Evolutionary conservation across 2,329 filamentous ascomycete species (phyloP).

Genomic region (Colletotrichum higginsianum): DNA sequence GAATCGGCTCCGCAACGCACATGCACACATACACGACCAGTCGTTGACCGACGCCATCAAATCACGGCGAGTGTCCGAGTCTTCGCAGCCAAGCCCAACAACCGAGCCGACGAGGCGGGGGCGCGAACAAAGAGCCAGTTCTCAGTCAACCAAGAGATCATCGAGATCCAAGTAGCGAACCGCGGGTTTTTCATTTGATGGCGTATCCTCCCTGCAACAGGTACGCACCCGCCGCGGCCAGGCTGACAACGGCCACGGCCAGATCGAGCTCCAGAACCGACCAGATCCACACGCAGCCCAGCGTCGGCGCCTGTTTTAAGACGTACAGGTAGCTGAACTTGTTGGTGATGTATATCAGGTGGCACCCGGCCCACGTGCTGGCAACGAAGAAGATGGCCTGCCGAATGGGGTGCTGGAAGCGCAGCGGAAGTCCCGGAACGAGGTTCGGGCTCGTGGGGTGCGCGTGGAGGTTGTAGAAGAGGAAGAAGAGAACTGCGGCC

Average conservation of each 20-base stretch:
- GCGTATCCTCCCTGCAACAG: slow-evolving; percentile 66
- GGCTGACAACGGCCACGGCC: slow-evolving; percentile 71
- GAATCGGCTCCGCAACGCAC: slow-evolving; percentile 34
- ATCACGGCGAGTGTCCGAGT: slow-evolving; percentile 25
- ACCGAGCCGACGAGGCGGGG: slow-evolving; percentile 29
- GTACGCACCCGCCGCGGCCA: slow-evolving; percentile 62
- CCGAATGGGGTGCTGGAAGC: slow-evolving; percentile 63
- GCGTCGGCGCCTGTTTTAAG: slow-evolving; percentile 91
- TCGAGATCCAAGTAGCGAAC: slow-evolving; percentile 33
- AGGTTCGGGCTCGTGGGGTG: slow-evolving; percentile 64
- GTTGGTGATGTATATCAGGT: slow-evolving; percentile 87
- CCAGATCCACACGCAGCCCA: slow-evolving; percentile 95
- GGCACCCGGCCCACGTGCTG: slow-evolving; percentile 78
- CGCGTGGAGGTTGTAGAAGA: slow-evolving; percentile 72
- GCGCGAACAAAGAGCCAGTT: slow-evolving; percentile 18
- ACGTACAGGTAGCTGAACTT: slow-evolving; percentile 85
- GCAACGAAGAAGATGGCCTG: slow-evolving; percentile 75
- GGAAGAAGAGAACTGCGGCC: slow-evolving; percentile 64
- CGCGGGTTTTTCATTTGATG: slow-evolving; percentile 50
- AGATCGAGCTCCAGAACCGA: slow-evolving; percentile 89
- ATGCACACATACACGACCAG: slow-evolving; percentile 13
- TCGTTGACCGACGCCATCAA: slow-evolving; percentile 32
- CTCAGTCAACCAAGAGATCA: slow-evolving; percentile 8
- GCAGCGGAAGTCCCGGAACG: slow-evolving; percentile 64
- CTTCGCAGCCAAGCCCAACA: slow-evolving; percentile 31